Percentiles rank a stretch among this genome's conserved stretches.
Conservation (phyloP, 75 land plant genomes). For the Isoetes taiwanensis region DNA sequence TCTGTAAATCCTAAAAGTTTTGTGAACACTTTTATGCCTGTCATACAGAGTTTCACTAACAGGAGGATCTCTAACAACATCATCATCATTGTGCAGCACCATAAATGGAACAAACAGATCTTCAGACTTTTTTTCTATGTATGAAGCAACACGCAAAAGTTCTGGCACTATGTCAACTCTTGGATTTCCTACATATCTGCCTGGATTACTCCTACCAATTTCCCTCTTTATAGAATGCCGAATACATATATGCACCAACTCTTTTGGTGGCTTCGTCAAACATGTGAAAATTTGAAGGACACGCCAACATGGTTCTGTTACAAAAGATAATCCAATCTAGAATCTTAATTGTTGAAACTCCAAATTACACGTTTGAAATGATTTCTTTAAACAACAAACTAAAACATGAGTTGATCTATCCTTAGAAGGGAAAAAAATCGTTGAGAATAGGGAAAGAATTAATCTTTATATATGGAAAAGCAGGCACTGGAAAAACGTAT, state of each 20-base stretch:
- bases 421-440: too few species aligned
- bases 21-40: constrained; percentile 44
- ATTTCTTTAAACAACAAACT: too few species aligned
- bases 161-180: constrained; percentile 68
- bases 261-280: constrained; percentile 43
- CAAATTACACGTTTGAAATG: too few species aligned
- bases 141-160: constrained; percentile 43
- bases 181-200: constrained; percentile 55
- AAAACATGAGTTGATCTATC: too few species aligned
- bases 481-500: too few species aligned
- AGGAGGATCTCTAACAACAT: constrained; percentile 66
- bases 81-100: constrained; percentile 58
- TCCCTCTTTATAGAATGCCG: constrained; percentile 46
- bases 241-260: constrained; percentile 57
- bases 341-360: too few species aligned
- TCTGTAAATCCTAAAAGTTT: constrained; percentile 53
- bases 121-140: constrained; percentile 19
- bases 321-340: too few species aligned
- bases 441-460: too few species aligned
- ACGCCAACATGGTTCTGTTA: too few species aligned
- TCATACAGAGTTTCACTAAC: constrained; percentile 53
- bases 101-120: constrained; percentile 60
- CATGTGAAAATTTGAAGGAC: constrained; percentile 37
- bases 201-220: constrained; percentile 43
- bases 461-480: too few species aligned